These are phyloP conservation scores for Chrysosporium keratinophilum DNA, from an alignment of 2,329 filamentous ascomycete genomes.

Conservation along the genomic window DNA sequence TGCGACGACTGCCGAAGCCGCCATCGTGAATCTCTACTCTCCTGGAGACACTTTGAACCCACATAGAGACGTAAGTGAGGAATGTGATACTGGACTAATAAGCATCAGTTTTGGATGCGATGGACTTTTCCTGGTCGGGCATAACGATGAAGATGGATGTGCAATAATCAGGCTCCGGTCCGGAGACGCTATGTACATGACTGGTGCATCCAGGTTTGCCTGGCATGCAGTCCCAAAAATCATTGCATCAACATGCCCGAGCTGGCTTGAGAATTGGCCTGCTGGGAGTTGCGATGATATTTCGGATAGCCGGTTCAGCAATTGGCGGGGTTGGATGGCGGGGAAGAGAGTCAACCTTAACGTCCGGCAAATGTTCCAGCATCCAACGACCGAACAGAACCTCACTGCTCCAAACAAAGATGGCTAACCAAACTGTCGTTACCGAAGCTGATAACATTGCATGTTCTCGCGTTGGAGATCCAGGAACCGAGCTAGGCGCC, in stretches of 20 bases:
- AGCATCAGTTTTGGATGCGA: slow-evolving; percentile 87
- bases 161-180: slow-evolving; percentile 57
- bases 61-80: slow-evolving; percentile 87
- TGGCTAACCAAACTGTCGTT: slow-evolving; percentile 39
- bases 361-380: slow-evolving; percentile 64
- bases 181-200: slow-evolving; percentile 88
- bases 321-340: slow-evolving; percentile 79
- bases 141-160: slow-evolving; percentile 42
- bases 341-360: slow-evolving; percentile 86
- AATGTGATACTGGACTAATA: slow-evolving; percentile 64
- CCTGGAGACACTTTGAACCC: slow-evolving; percentile 85
- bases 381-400: slow-evolving; percentile 40
- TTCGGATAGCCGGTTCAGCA: slow-evolving; percentile 41
- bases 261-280: slow-evolving; percentile 66
- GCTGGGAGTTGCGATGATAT: slow-evolving; percentile 26
- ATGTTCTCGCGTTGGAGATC: too few relatives aligned
- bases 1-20: slow-evolving; percentile 68
- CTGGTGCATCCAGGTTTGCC: slow-evolving; percentile 65
- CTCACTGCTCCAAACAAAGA: slow-evolving; percentile 31
- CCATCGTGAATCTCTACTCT: slow-evolving; percentile 87
- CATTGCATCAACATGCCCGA: slow-evolving; percentile 65
- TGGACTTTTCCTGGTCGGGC: slow-evolving; percentile 73
- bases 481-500: too few relatives aligned
- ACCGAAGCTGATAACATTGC: slow-evolving; percentile 23
- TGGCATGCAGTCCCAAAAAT: slow-evolving; percentile 96